A percentile compares a stretch with the other conserved stretches of the same genome.
phyloP scores from a whole-genome alignment of 2,329 filamentous ascomycete genomes.

The Onygenales sp. region DNA sequence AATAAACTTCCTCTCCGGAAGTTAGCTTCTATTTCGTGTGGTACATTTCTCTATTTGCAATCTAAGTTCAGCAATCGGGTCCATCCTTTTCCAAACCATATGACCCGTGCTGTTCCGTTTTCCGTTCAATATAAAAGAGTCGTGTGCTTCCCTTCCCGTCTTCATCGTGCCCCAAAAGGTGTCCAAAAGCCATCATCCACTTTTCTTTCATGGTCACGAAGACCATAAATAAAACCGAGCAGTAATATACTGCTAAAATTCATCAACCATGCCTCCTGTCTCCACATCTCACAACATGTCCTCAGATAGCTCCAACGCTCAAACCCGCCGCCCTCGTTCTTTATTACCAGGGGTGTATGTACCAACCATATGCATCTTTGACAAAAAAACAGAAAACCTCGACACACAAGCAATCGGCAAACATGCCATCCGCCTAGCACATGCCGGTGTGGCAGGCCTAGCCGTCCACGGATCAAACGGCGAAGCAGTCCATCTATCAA shows the following conservation, averaged over 20 bases:
- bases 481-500: constrained; percentile 75
- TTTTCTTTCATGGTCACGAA: neutral
- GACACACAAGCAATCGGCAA: constrained; percentile 71
- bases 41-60: no score
- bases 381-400: constrained; percentile 72
- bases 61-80: no score
- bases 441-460: constrained; percentile 69
- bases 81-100: no score
- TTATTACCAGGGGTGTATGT: constrained; percentile 11
- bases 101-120: neutral
- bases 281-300: constrained; percentile 1
- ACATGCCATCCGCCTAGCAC: constrained; percentile 67
- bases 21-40: no score
- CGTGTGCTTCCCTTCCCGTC: no score
- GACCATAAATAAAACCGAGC: no score
- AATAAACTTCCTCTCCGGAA: no score
- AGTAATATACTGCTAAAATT: no score
- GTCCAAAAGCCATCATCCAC: neutral
- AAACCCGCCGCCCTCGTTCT: neutral
- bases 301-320: neutral
- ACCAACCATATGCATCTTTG: constrained; percentile 68
- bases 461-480: constrained; percentile 87
- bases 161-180: neutral
- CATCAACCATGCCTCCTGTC: neutral
- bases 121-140: neutral